Evolutionary conservation across 441 rosid genomes (phyloP).

Genomic region (Gossypium gossypioides): DNA sequence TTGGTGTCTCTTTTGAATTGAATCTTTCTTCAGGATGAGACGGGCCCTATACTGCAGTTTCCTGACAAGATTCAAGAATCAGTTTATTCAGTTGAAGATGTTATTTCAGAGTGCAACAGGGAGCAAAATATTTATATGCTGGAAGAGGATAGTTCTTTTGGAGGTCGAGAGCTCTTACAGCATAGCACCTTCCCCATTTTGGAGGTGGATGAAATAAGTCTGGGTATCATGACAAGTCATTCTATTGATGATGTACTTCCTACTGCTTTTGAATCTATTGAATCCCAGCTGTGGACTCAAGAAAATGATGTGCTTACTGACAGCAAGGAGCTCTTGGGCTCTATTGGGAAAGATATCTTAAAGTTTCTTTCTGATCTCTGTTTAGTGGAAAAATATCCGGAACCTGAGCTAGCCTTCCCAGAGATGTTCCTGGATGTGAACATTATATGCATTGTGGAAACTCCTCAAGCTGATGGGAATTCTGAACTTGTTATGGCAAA

Average conservation of each 20-base stretch:
- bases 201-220: slow-evolving; percentile 63
- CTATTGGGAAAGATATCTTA: slow-evolving; percentile 27
- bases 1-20: slow-evolving; percentile 1
- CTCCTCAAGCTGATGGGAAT: slow-evolving; percentile 18
- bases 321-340: slow-evolving; percentile 38
- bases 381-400: slow-evolving; percentile 31
- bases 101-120: slow-evolving; percentile 34
- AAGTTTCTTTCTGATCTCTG: slow-evolving; percentile 42
- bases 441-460: slow-evolving; percentile 40
- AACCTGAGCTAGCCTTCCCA: slow-evolving; percentile 29
- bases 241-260: slow-evolving; percentile 40
- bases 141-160: slow-evolving; percentile 43
- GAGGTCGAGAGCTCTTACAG: slow-evolving; percentile 29
- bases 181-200: slow-evolving; percentile 42
- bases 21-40: slow-evolving; percentile 39
- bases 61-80: slow-evolving; percentile 34
- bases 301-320: slow-evolving; percentile 23
- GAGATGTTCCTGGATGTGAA: slow-evolving; percentile 31
- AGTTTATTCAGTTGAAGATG: slow-evolving; percentile 41
- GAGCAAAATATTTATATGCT: slow-evolving; percentile 24
- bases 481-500: slow-evolving; percentile 23
- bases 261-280: slow-evolving; percentile 37
- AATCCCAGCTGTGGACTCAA: slow-evolving; percentile 26
- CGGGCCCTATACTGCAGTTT: slow-evolving; percentile 23
- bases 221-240: slow-evolving; percentile 27